These are phyloP conservation scores for Perkinsus marinus DNA, from an alignment of 169 alveolate species.

Conservation along the genomic window DNA sequence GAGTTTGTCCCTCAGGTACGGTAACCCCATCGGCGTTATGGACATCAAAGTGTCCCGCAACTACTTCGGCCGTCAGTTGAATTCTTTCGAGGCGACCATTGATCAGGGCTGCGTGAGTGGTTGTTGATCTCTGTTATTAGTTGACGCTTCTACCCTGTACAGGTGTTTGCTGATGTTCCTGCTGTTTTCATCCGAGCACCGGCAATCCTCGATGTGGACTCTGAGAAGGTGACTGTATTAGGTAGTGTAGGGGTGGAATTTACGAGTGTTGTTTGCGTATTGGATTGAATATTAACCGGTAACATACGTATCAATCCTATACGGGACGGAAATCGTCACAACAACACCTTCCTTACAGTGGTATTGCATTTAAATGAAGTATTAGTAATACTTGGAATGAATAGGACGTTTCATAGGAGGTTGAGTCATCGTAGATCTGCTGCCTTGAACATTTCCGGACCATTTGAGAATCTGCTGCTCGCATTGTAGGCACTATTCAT, in stretches of 20 bases:
- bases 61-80: conserved; percentile 24
- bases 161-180: background rate
- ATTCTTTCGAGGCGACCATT: background rate
- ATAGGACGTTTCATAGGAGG: no score
- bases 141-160: background rate
- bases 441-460: no score
- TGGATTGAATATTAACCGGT: no score
- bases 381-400: no score
- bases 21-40: conserved; percentile 12
- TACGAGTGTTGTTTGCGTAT: no score
- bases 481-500: background rate
- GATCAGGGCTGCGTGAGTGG: background rate
- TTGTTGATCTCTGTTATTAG: no score
- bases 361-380: no score
- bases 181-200: background rate
- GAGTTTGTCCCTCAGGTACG: background rate
- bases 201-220: background rate
- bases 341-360: no score
- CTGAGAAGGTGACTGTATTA: background rate
- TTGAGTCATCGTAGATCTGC: no score
- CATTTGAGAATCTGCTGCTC: no score
- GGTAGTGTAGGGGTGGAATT: background rate
- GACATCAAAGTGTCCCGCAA: conserved; percentile 20
- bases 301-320: no score
- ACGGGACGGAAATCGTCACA: no score